Percentiles rank a stretch among this genome's conserved stretches.
Evolutionary conservation across 1,139 yeast genomes (phyloP).

Genomic region (Blastobotrys petasosporus): DNA sequence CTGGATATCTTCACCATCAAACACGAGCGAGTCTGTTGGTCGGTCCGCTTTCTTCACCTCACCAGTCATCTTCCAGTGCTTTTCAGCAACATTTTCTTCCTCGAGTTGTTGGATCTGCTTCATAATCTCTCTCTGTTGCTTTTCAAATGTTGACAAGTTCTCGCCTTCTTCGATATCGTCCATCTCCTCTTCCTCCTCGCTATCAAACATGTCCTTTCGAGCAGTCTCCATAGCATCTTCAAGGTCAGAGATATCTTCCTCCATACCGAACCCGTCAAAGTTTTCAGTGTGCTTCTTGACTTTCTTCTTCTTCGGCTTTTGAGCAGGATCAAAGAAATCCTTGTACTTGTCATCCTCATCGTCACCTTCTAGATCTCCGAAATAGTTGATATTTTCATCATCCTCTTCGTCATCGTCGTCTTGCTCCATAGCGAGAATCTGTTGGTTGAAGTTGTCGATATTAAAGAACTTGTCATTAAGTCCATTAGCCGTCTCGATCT

Average conservation of each 20-base stretch:
- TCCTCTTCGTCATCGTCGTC: conserved; percentile 46
- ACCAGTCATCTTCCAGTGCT: conserved; percentile 93
- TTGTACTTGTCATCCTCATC: conserved; percentile 31
- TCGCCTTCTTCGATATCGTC: conserved; percentile 33
- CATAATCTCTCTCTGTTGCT: conserved; percentile 70
- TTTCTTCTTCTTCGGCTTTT: conserved; percentile 20
- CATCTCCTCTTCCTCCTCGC: conserved; percentile 30
- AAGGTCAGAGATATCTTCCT: conserved; percentile 37
- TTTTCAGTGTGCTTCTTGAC: conserved; percentile 24
- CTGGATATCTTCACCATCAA: conserved; percentile 48
- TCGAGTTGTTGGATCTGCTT: conserved; percentile 74
- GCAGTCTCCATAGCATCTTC: conserved; percentile 50
- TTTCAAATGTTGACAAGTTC: conserved; percentile 70
- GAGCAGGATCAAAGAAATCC: conserved; percentile 39
- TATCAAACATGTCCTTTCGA: conserved; percentile 48
- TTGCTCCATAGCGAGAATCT: conserved; percentile 64
- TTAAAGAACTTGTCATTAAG: conserved; percentile 82
- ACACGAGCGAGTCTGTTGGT: conserved; percentile 70
- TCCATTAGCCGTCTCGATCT: conserved; percentile 43
- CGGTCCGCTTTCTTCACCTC: conserved; percentile 79
- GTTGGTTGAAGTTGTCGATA: conserved; percentile 78
- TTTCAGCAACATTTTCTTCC: conserved; percentile 81
- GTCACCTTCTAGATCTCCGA: conserved; percentile 55
- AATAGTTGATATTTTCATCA: conserved; percentile 68
- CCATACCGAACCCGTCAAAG: conserved; percentile 40